Conservation (phyloP, 2,329 filamentous ascomycete species). For the Trichoderma brevicompactum region DNA sequence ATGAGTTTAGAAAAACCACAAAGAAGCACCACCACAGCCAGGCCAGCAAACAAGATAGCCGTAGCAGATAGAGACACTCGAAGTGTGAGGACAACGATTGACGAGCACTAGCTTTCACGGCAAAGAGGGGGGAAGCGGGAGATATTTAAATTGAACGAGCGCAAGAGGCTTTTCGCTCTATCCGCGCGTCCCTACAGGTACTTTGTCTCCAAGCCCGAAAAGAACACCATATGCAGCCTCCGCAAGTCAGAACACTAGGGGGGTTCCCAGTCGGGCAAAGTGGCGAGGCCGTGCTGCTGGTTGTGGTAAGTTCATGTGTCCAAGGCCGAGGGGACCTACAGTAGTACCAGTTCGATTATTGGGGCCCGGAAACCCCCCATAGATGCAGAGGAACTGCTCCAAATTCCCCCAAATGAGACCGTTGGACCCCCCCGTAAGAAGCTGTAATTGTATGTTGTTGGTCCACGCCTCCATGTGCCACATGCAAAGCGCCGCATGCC, state of each 20-base stretch:
- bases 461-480: not conserved
- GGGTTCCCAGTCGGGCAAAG: slow-evolving; percentile 4
- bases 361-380: not conserved
- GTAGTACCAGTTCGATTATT: not conserved
- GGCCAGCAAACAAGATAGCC: not conserved
- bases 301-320: not conserved
- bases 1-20: not conserved
- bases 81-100: not conserved
- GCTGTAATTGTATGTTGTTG: too few relatives aligned
- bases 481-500: not conserved
- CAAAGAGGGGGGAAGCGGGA: not conserved
- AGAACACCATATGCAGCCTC: not conserved
- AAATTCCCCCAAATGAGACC: too few relatives aligned
- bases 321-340: not conserved
- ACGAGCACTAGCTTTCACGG: not conserved
- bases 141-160: slow-evolving; percentile 8
- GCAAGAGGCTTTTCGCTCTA: not conserved
- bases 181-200: not conserved
- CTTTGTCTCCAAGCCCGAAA: not conserved
- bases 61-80: not conserved
- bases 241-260: not conserved
- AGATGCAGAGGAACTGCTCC: not conserved
- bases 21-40: too few relatives aligned
- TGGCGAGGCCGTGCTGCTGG: slow-evolving; percentile 16
- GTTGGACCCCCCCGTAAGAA: too few relatives aligned